Conservation (phyloP, 768 basidiomycete genomes). For the Mycena sanguinolenta region DNA sequence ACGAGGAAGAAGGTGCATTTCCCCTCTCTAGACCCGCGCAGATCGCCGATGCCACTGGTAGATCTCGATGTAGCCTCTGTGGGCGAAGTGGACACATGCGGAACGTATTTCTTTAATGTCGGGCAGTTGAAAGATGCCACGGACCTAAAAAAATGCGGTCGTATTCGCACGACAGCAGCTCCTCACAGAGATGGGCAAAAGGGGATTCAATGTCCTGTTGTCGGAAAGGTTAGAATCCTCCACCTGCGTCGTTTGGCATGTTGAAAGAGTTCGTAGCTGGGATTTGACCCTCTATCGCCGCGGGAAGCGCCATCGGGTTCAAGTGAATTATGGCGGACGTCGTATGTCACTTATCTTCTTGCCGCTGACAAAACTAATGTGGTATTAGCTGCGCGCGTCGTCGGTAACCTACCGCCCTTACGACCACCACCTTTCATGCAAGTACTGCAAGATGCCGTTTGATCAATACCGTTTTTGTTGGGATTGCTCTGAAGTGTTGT, state of each 20-base stretch:
- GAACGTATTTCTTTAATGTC: conserved; percentile 76
- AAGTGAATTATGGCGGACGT: conserved; percentile 78
- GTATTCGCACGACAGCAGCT: conserved; percentile 76
- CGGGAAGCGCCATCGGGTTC: conserved; percentile 72
- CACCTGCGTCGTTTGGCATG: conserved; percentile 10
- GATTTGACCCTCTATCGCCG: conserved; percentile 72
- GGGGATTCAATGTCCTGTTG: conserved; percentile 74
- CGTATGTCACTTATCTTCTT: conserved; percentile 52
- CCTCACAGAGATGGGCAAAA: conserved; percentile 64
- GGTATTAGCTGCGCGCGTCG: conserved; percentile 64
- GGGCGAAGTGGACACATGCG: conserved; percentile 64
- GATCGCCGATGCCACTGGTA: conserved; percentile 40
- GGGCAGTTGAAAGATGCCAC: conserved; percentile 57
- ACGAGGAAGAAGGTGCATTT: conserved; percentile 64
- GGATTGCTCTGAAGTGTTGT: background rate
- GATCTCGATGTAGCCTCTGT: conserved; percentile 73
- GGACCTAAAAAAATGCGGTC: conserved; percentile 66
- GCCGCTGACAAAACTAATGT: conserved; percentile 20
- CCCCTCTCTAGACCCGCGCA: background rate
- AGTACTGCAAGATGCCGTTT: conserved; percentile 62
- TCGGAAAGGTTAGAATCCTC: conserved; percentile 69
- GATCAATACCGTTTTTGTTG: conserved; percentile 17
- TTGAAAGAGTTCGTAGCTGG: conserved; percentile 64
- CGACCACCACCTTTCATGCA: conserved; percentile 77
- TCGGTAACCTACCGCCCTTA: conserved; percentile 59